Evolutionary conservation across 108 stramenopile species (phyloP), one percentile per base, ranked within the genome.

Genomic region (Hondaea fermentalgiana): DNA sequence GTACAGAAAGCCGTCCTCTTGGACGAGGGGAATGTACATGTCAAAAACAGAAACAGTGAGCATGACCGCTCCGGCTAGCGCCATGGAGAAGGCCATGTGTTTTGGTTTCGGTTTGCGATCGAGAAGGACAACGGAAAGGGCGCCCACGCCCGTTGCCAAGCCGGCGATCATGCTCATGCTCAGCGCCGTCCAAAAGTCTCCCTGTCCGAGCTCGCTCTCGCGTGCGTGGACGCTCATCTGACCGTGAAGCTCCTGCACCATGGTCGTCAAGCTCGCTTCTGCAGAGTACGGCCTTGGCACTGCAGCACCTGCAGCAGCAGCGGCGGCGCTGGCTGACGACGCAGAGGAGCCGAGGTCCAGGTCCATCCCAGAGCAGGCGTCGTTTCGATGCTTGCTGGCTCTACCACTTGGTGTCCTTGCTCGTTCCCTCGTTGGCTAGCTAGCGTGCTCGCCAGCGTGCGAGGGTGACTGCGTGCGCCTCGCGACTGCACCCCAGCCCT

Each of bases 21-120:
- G 45, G 16, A 83, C 76, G n/a, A 83, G 45, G n/a, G 76, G 76
- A 53, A 83, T 83, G 76, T 83, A 83, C 76, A 83, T 83, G 51
- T 83, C 76, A 45, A 83, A 83, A 12, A 83, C 45, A 21, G 49
- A 53, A 45, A 83, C 76, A 8, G 76, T 83, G 51, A 83, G 45
- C 76, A 83, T 83, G 49, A 83, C 76, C 14, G 49, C 76, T 43
- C 23, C 76, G 19, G 76, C 76, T 14, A 83, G 76, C 49, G 76
- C 45, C 76, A 83, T 47, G 45, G 49, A 53, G 76, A 83, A 83
- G n/a, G 76, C 45, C 76, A 83, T 83, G 76, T 83, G 76, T 23
- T 53, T 83, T 47, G 49, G 76, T 23, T 83, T 83, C 51, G 76
- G 76, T 23, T 53, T 47, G 76, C 51, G 49, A 17, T 53, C 76